phyloP scores from a whole-genome alignment of 768 basidiomycete species.

The Chiua virens region DNA sequence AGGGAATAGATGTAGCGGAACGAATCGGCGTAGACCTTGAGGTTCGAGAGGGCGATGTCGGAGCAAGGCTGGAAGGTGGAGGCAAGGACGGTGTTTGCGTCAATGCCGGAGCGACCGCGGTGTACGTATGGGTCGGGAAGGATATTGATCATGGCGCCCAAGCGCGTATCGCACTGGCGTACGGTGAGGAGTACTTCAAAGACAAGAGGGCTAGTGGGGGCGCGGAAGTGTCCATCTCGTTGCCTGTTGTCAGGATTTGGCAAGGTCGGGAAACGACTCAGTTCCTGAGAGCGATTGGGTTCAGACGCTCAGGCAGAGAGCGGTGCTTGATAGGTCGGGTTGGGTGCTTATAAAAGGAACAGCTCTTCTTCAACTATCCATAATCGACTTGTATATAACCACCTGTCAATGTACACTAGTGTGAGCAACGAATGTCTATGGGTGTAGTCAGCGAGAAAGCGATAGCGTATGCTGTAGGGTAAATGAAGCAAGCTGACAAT shows the following conservation, averaged over 20 bases:
- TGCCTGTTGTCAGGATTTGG: slow-evolving; percentile 9
- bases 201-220: slow-evolving; percentile 28
- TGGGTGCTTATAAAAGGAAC: background rate
- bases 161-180: slow-evolving; percentile 54
- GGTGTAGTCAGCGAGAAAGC: background rate
- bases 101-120: slow-evolving; percentile 69
- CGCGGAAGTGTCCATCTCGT: slow-evolving; percentile 19
- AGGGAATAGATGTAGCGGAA: slow-evolving; percentile 69
- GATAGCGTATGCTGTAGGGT: background rate
- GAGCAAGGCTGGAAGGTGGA: slow-evolving; percentile 89
- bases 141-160: slow-evolving; percentile 41
- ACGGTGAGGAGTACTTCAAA: slow-evolving; percentile 56
- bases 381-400: too few species aligned
- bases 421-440: background rate
- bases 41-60: slow-evolving; percentile 69
- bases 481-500: background rate
- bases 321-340: too few species aligned
- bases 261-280: slow-evolving; percentile 51
- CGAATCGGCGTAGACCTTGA: slow-evolving; percentile 69
- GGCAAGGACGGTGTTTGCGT: slow-evolving; percentile 69
- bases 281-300: slow-evolving; percentile 34
- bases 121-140: slow-evolving; percentile 62
- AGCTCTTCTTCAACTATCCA: too few species aligned
- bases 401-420: too few species aligned
- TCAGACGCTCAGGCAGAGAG: background rate